Base-by-base conservation (phyloP, 805 yeast genomes). In the Kockiozyma suomiensis region DNA sequence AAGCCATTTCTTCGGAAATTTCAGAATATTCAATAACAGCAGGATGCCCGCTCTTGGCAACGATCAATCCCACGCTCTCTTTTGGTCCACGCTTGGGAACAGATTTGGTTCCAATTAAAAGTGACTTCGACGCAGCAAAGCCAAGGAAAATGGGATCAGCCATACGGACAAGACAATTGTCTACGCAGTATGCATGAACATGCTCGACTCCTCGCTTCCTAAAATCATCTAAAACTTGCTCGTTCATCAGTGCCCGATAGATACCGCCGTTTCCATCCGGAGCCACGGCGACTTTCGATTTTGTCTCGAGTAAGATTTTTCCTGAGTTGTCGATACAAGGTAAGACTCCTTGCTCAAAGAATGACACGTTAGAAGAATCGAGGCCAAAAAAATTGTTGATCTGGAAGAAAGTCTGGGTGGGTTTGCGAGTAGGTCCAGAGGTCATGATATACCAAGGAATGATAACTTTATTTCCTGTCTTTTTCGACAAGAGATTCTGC, bases 261-360 rank as follows among this genome's bases (percentile, higher is more conserved):
- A 94, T 78, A 1, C 99, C 99, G 59, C 99, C 99, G 73, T 94
- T 94, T 0, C 99, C 99, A 74, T 94, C 98, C 1, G 99, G 99
- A 5, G 97, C 88, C 69, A 88, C 87, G 28, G 91, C 86, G 40
- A 90, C 79, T 26, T 79, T 74, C 43, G 75, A 70, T 45, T 80
- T 77, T 6, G 84, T 73, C 63, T 83, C 84, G 70, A 90, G 70
- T 58, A 92, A 79, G 66, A 94, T 82, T 69, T 86, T 82, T 42
- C 97, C 99, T 28, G 82, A 82, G 49, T 77, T 67, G 68, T 83
- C 82, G 64, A 94, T 85, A 61, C 97, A 96, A 12, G 99, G 99
- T 65, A 94, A 79, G 1, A 93, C 88, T 23, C 99, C 99, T 75
- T 94, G 99, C 76, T 93, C 87, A 75, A 94, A 94, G 69, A 94